Evolutionary conservation across 2,329 filamentous ascomycete species (phyloP), one percentile per base, ranked within the genome.

Genomic region (Fusarium sp.): DNA sequence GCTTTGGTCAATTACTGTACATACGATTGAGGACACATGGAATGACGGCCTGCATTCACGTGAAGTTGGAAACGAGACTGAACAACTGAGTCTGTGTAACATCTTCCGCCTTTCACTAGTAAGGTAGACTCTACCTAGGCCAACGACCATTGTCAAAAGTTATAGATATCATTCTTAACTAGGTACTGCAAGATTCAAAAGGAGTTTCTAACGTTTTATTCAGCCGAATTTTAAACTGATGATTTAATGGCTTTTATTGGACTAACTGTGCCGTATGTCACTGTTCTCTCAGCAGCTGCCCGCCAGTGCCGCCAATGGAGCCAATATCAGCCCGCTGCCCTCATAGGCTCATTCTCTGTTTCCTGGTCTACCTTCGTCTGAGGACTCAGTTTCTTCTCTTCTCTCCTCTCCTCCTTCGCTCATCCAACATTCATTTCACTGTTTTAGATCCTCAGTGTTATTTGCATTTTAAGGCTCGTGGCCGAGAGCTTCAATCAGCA

Each of bases 191-290:
- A 14, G 35, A 9, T 18, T 18, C 15, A 36, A 17, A 36, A 10
- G 35, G 35, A 36, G 8, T 36, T 9, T 17, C 32, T 3, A 15
- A 3, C 14, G 14, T 39, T 39, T 39, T 22, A 22, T 12, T 39
- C 38, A 39, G 7, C 13, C 20, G 8, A 14, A 22, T 39, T 8
- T 1, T 7, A 35, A 41, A n/a, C 13, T n/a, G 8, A 41, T 15
- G 4, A 14, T n/a, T 14, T 0, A 15, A 36, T 36, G 35, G 9
- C 1, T 5, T 36, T 5, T 1, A 36, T 17, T 41, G 38, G 14
- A 41, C 14, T 14, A 41, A 41, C 12, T 41, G 7, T 28, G 10
- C n/a, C n/a, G n/a, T n/a, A n/a, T 9, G 18, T 22, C 7, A 48
- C 20, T 28, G 9, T 14, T 22, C 20, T 30, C 17, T 3, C 30